A percentile compares a stretch with the other conserved stretches of the same genome.
These are phyloP conservation scores for Fusarium newnesense DNA, from an alignment of 2,329 filamentous ascomycete species.

Conservation along the genomic window DNA sequence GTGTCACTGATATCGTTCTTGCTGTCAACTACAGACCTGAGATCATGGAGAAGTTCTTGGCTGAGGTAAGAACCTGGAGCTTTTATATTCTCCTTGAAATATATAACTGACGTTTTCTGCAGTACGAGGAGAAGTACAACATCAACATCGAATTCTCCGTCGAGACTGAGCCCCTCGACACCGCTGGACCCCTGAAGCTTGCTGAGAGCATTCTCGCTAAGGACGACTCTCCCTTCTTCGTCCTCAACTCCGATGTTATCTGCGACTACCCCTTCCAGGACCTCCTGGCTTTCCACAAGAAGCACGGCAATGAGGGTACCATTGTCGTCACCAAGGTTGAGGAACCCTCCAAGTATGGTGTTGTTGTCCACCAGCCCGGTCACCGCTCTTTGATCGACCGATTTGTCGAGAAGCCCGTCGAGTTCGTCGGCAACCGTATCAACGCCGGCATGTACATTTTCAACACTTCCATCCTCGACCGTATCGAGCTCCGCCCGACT, in stretches of 20 bases:
- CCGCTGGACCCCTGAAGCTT: slow-evolving; percentile 93
- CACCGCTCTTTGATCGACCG: slow-evolving; percentile 94
- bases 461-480: slow-evolving; percentile 88
- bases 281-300: slow-evolving; percentile 90
- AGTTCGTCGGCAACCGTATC: slow-evolving; percentile 98
- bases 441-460: slow-evolving; percentile 99
- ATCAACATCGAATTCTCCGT: slow-evolving; percentile 98
- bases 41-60: slow-evolving; percentile 93
- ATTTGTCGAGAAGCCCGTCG: slow-evolving; percentile 99
- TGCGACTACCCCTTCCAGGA: slow-evolving; percentile 97
- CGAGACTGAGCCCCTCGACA: slow-evolving; percentile 94
- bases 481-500: slow-evolving; percentile 95
- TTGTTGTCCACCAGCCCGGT: slow-evolving; percentile 95
- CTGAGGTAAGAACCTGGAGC: slow-evolving; percentile 71
- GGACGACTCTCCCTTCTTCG: slow-evolving; percentile 95
- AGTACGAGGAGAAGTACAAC: slow-evolving; percentile 92
- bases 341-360: slow-evolving; percentile 98
- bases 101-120: slow-evolving; percentile 18
- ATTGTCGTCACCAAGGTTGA: slow-evolving; percentile 99
- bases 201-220: slow-evolving; percentile 92
- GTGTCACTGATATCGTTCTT: slow-evolving; percentile 96
- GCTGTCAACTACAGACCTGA: slow-evolving; percentile 99
- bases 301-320: slow-evolving; percentile 93
- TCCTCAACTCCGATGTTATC: slow-evolving; percentile 97
- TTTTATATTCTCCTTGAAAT: background rate